Evolutionary conservation across 495 filamentous ascomycete species (phyloP).

Genomic region (Neurospora pannonica): DNA sequence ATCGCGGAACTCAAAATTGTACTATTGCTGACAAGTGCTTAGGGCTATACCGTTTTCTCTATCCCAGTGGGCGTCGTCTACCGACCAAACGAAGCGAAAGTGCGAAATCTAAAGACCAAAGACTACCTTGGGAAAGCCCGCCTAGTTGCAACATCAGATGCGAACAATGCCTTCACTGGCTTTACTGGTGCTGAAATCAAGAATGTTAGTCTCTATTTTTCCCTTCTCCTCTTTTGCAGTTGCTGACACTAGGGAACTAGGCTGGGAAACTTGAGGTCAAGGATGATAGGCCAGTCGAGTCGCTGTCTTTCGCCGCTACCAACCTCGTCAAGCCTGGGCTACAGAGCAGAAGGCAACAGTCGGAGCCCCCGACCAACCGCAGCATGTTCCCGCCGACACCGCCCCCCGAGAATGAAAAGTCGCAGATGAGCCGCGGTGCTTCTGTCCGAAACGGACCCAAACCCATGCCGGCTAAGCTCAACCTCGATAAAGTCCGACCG

Average conservation of each 20-base stretch:
- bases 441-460: conserved; percentile 47
- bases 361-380: conserved; percentile 66
- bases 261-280: conserved; percentile 22
- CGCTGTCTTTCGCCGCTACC: conserved; percentile 79
- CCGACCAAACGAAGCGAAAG: conserved; percentile 92
- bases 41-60: conserved; percentile 99
- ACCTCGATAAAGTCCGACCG: conserved; percentile 40
- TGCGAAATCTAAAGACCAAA: conserved; percentile 93
- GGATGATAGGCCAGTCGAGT: conserved; percentile 69
- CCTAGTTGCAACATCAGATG: conserved; percentile 85
- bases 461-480: conserved; percentile 43
- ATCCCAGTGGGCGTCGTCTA: conserved; percentile 95
- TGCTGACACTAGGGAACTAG: conserved; percentile 9
- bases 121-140: conserved; percentile 94
- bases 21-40: conserved; percentile 10
- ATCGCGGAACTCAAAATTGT: conserved; percentile 4
- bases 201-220: conserved; percentile 31
- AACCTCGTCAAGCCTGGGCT: conserved; percentile 84
- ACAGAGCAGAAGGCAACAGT: conserved; percentile 70
- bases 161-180: conserved; percentile 63
- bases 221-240: conserved; percentile 7
- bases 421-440: conserved; percentile 37
- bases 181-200: conserved; percentile 69
- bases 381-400: conserved; percentile 94
- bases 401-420: conserved; percentile 73